Evolutionary conservation across 192 early-diverging fungal genomes (phyloP), one percentile per base, ranked within the genome.

Genomic region (Entomortierella beljakovae): DNA sequence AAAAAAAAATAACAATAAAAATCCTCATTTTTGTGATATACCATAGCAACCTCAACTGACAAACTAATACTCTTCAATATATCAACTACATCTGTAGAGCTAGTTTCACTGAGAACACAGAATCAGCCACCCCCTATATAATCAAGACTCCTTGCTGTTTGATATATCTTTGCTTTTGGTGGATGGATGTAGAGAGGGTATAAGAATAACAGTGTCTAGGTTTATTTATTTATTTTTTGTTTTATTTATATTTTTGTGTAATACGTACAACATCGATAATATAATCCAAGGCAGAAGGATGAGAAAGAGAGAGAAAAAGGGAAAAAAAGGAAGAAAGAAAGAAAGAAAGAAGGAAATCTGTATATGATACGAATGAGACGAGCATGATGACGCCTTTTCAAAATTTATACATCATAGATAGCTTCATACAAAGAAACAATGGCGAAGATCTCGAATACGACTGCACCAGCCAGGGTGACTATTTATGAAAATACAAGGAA

Each of bases 361-460:
- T 22, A 22, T 22, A 7, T 22, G 50, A 52, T 18, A 61, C 38
- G 32, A n/a, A n/a, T n/a, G n/a, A n/a, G n/a, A n/a, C n/a, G n/a
- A n/a, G n/a, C n/a, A n/a, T n/a, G n/a, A n/a, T n/a, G n/a, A n/a
- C n/a, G n/a, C n/a, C n/a, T n/a, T n/a, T n/a, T n/a, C n/a, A n/a
- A n/a, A 15, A 26, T 32, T 55, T 55, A 67, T 63, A 62, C 62
- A 34, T 67, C 65, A 49, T 82, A 72, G 3, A 83, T 53, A 8
- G 77, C 83, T 64, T 92, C 88, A 64, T 91, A 92, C 4, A 91
- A 67, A 35, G 90, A 90, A 34, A 91, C 63, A n/a, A 94, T 4
- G 15, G 93, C 91, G 88, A 97, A 99, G 25, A 94, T 63, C 35
- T 98, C 82, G 68, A 99, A 99, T 15, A 99, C 87, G n/a, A 92